These are phyloP conservation scores for Rhododendron vialii DNA, from an alignment of 148 eudicot genomes.

Conservation along the genomic window DNA sequence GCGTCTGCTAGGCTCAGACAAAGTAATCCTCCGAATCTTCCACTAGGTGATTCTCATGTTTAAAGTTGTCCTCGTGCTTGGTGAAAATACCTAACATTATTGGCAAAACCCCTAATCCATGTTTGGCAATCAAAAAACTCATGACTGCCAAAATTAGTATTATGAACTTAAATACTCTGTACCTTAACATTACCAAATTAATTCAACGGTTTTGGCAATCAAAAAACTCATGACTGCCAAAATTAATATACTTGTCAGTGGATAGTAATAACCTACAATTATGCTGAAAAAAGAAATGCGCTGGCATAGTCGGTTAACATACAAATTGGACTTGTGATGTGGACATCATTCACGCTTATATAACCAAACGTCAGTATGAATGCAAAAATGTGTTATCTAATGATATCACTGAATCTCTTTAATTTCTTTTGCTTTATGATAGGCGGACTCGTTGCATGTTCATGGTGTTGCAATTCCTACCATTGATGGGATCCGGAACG, in stretches of 20 bases:
- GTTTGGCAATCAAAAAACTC: background rate
- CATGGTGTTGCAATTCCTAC: conserved; percentile 98
- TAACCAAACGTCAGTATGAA: background rate
- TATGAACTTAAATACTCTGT: background rate
- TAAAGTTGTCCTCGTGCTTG: background rate
- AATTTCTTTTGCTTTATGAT: conserved; percentile 6
- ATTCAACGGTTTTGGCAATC: background rate
- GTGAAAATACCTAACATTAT: background rate
- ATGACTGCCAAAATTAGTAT: background rate
- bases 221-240: no score
- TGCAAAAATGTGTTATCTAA: background rate
- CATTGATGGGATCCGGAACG: conserved; percentile 71
- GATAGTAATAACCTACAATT: background rate
- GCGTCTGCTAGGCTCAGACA: background rate
- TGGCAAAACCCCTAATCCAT: background rate
- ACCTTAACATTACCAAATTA: background rate
- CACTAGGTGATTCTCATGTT: background rate
- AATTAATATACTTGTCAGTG: background rate
- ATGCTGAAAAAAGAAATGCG: background rate
- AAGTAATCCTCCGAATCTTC: background rate
- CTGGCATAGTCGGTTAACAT: background rate
- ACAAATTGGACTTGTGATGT: background rate
- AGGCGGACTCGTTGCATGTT: conserved; percentile 77
- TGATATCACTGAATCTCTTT: background rate
- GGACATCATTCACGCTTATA: background rate